Evolutionary conservation across 2,329 filamentous ascomycete genomes (phyloP), one percentile per base, ranked within the genome.

Genomic region (Colletotrichum agaves): DNA sequence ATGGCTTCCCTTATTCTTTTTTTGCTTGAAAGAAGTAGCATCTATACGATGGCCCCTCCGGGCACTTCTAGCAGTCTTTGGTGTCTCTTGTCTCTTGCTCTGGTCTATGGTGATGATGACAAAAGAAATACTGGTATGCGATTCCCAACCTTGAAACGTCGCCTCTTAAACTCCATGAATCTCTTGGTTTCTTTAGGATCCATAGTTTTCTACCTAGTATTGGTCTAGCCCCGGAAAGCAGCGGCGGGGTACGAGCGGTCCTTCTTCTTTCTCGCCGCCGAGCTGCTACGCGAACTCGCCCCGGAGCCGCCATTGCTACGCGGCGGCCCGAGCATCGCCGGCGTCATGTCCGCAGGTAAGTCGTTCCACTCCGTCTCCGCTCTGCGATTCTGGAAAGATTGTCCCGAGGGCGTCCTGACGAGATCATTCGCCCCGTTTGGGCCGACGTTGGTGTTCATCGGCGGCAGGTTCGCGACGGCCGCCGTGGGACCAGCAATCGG

Each of bases 311-410:
- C 70, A 37, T 60, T 72, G 39, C 64, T 77, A 47, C 73, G 72
- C 4, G 72, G 76, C 59, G 73, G 75, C 10, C 61, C 73, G n/a
- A 68, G 70, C 70, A 62, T 2, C 46, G 57, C 11, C 43, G 77
- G 71, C 3, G 75, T 65, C 86, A 90, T 89, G 58, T 90, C 88
- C 10, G 82, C 80, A 0, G 88, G 88, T 10, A 91, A 73, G 73
- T 91, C 88, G 77, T 91, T 91, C 88, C 88, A 91, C 74, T 90
- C 88, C 33, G 78, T 87, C 19, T 86, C 84, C 3, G 88, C 85
- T 6, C 88, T 82, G 71, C 81, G 77, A 66, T 87, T 89, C 75
- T 90, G 88, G 75, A 84, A 90, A 1, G 87, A 90, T 52, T 80
- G 76, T 3, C 79, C 78, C 15, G 75, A 73, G 7, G 61, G 47